Evolutionary conservation across 2,329 filamentous ascomycete genomes (phyloP), one percentile per base, ranked within the genome.

Genomic region (Fusarium scirpi): DNA sequence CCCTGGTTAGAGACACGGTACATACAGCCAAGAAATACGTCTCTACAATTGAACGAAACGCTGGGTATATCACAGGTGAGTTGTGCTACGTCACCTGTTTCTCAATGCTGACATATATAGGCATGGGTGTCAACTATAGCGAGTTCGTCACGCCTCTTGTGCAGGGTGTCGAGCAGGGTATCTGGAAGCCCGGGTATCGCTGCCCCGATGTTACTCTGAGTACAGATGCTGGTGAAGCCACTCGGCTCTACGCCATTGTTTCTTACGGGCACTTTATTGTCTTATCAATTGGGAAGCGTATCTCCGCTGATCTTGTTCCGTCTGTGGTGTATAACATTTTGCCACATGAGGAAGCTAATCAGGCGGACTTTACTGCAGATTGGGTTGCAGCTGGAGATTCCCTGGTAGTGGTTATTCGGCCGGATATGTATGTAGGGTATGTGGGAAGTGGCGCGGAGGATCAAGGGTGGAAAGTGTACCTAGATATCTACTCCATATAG

Each of bases 41-140:
- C 5, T 78, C 79, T 27, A 82, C 83, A 0, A 84, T 85, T 44
- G 79, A 85, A 65, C 80, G 78, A 60, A 85, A 85, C 45, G 83
- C 84, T 1, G 83, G 80, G 2, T 85, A 83, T 63, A 85, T 85
- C 47, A 85, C 83, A 8, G 83, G 82, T 80, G 72, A 63, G 74
- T 61, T 8, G 9, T 1, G 16, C 1, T 11, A 25, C 47, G 4
- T 11, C 62, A 29, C 38, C 4, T 15, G 3, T 24, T 8, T 13
- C 15, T 8, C 1, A 3, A 13, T n/a, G 34, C 53, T 70, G 20
- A 70, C 12, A 1, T 1, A 1, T 16, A 20, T 5, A 70, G 67
- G 67, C 15, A 70, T 70, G 67, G 67, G 67, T 8, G 62, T 70
- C 7, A 53, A 57, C 40, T 70, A 70, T 18, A 29, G 51, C 34